Conservation (phyloP, 306 rosid genomes). For the Albizia julibrissin region DNA sequence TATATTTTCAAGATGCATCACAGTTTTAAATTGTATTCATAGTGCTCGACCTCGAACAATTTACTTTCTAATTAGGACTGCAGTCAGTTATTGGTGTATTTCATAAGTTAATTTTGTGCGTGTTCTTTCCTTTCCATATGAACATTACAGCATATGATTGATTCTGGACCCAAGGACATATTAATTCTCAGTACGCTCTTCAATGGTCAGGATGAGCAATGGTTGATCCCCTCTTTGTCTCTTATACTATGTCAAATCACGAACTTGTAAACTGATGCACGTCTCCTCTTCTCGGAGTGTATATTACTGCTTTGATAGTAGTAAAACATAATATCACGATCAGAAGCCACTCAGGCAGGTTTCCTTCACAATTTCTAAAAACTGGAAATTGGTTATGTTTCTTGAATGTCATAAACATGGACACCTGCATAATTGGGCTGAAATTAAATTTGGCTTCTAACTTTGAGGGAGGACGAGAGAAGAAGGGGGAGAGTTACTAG, state of each 20-base stretch:
- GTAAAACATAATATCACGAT: slow-evolving; percentile 12
- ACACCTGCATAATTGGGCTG: slow-evolving; percentile 5
- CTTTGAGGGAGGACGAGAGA: neutral
- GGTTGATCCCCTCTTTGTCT: slow-evolving; percentile 1
- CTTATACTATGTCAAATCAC: neutral
- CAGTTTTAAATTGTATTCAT: slow-evolving; percentile 6
- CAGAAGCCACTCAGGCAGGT: slow-evolving; percentile 3
- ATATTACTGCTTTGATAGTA: slow-evolving; percentile 7
- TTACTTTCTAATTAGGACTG: slow-evolving; percentile 1
- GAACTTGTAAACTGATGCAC: slow-evolving; percentile 13
- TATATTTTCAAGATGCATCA: neutral
- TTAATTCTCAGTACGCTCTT: neutral
- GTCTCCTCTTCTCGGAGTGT: neutral
- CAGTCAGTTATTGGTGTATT: neutral
- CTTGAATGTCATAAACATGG: slow-evolving; percentile 19
- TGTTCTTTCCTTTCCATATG: neutral
- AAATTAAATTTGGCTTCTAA: neutral
- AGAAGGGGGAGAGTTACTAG: neutral
- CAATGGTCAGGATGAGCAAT: neutral
- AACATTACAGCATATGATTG: neutral
- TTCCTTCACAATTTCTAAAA: slow-evolving; percentile 16
- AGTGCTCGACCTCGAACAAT: neutral
- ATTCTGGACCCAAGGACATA: neutral
- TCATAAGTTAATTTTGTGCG: neutral
- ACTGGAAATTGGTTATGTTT: slow-evolving; percentile 6